These are phyloP conservation scores for Neonectria faginata DNA, from an alignment of 2,329 filamentous ascomycete species.

Conservation along the genomic window DNA sequence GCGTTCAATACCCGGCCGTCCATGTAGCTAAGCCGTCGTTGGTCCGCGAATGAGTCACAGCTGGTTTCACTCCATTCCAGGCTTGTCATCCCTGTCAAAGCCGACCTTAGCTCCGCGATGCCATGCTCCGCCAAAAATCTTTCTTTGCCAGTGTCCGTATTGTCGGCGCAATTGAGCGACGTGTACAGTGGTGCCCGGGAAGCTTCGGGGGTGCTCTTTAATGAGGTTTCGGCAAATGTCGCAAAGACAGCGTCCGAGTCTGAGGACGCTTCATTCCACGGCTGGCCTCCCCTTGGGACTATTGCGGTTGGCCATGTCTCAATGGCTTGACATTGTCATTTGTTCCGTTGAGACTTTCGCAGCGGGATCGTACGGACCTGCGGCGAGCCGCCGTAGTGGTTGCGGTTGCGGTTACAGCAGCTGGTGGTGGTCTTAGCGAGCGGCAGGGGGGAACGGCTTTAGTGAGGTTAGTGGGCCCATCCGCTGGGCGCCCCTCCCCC, in stretches of 20 bases:
- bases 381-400: constrained; percentile 38
- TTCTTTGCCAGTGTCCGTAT: constrained; percentile 34
- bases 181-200: constrained; percentile 4
- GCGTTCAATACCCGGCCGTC: constrained; percentile 33
- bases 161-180: constrained; percentile 37
- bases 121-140: constrained; percentile 29
- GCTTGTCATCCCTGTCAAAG: constrained; percentile 40
- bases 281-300: not conserved
- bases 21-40: constrained; percentile 39
- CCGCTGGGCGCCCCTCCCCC: constrained; percentile 5
- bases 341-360: constrained; percentile 20
- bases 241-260: constrained; percentile 6
- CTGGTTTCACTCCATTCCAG: constrained; percentile 46
- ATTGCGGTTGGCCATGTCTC: constrained; percentile 26
- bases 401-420: constrained; percentile 33
- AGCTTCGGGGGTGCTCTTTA: constrained; percentile 4
- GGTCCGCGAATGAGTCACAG: constrained; percentile 46
- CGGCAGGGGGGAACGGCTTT: constrained; percentile 30
- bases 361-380: constrained; percentile 30
- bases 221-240: constrained; percentile 16
- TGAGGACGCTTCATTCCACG: constrained; percentile 15
- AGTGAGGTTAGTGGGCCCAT: constrained; percentile 20
- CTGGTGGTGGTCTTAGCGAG: constrained; percentile 26
- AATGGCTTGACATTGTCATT: constrained; percentile 28
- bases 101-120: constrained; percentile 39